Conservation (phyloP, 176 grass and related monocot genomes). For the barley (Hordeum vulgare) region MorexV3_pseudomolecules_assembly NC_058520.1:368718142-368718641, state of each 20-base stretch:
- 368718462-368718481: conserved; percentile 1
- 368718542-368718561: conserved; percentile 87
- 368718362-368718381: background rate
- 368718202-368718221: conserved; percentile 68
- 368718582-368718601: conserved; percentile 47
- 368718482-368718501: background rate
- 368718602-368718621: conserved; percentile 36
- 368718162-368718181: conserved; percentile 80
- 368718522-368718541: conserved; percentile 52
- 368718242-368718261: conserved; percentile 67
- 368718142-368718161: conserved; percentile 14
- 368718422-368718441: background rate
- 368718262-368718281: conserved; percentile 53
- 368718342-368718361: background rate
- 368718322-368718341: background rate
- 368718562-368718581: conserved; percentile 80
- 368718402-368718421: background rate
- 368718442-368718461: background rate
- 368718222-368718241: conserved; percentile 85
- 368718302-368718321: background rate
- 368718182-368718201: conserved; percentile 22
- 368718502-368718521: conserved; percentile 70
- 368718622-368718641: background rate
- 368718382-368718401: background rate
- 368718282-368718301: conserved; percentile 23